A percentile compares a stretch with the other conserved stretches of the same genome.
These are phyloP conservation scores for Fusarium odoratissimum DNA, from an alignment of 2,329 filamentous ascomycete species.

Conservation along the genomic window DNA sequence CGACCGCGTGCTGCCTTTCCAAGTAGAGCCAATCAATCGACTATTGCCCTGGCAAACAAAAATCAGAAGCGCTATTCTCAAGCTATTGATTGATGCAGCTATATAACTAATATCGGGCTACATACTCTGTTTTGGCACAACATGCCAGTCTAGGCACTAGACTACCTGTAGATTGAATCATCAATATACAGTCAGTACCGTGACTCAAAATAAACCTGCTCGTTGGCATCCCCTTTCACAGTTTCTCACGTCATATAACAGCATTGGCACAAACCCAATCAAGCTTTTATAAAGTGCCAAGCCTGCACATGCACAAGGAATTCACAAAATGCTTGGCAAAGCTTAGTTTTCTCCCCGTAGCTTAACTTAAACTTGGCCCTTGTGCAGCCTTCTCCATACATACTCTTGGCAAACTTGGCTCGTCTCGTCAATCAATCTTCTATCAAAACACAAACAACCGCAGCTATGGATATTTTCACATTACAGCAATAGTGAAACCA, in stretches of 20 bases:
- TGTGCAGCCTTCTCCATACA: conserved; percentile 37
- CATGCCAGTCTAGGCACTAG: neutral
- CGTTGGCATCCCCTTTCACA: neutral
- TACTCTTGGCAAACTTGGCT: conserved; percentile 33
- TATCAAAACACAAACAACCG: neutral
- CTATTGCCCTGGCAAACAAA: neutral
- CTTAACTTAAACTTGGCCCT: conserved; percentile 25
- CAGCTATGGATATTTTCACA: neutral
- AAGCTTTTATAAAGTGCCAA: conserved; percentile 43
- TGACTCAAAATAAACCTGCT: neutral
- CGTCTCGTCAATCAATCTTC: neutral
- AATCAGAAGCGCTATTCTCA: neutral
- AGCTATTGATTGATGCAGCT: neutral
- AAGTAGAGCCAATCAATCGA: neutral
- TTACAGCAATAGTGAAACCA: neutral
- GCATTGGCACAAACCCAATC: conserved; percentile 17
- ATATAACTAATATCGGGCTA: too few relatives aligned
- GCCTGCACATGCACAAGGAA: conserved; percentile 32
- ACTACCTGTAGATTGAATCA: neutral
- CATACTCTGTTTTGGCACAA: neutral
- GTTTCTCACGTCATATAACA: conserved; percentile 20
- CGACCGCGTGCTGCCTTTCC: neutral
- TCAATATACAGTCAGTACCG: too few relatives aligned
- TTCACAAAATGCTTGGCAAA: conserved; percentile 46
- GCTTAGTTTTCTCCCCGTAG: conserved; percentile 41